Evolutionary conservation across 768 basidiomycete species (phyloP).

Genomic region (Clavulina sp.): DNA sequence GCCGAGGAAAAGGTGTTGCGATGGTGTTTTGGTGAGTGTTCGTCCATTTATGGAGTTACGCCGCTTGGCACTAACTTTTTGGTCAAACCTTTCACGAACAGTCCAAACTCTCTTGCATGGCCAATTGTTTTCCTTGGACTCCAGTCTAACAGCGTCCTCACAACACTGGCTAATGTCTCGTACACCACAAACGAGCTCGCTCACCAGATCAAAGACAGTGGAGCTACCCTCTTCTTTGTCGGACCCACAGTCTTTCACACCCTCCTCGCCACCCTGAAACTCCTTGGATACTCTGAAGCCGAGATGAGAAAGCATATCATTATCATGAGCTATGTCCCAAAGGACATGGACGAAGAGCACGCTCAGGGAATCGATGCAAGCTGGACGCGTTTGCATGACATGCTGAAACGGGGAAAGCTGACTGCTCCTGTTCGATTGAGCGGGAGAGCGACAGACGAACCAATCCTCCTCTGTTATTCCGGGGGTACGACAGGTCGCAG

Average conservation of each 20-base stretch:
- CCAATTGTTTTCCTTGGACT: conserved; percentile 9
- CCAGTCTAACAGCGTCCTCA: conserved; percentile 15
- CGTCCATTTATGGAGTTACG: background rate
- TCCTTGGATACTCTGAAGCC: conserved; percentile 10
- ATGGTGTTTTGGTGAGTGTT: conserved; percentile 14
- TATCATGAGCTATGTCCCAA: conserved; percentile 13
- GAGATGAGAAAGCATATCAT: conserved; percentile 10
- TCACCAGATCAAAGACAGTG: conserved; percentile 21
- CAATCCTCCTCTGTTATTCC: no score
- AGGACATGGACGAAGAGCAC: no score
- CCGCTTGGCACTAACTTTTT: background rate
- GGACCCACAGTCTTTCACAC: conserved; percentile 18
- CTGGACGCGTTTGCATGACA: no score
- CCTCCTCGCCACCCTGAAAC: conserved; percentile 16
- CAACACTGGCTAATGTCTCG: conserved; percentile 16
- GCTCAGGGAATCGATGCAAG: no score
- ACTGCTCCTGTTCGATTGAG: no score
- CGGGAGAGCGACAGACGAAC: no score
- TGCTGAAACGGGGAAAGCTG: no score
- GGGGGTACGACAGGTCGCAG: no score
- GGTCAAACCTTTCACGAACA: no score
- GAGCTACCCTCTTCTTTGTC: conserved; percentile 18
- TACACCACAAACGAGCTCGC: conserved; percentile 20
- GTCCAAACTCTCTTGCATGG: conserved; percentile 18
- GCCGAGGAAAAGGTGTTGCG: conserved; percentile 12